Percentiles rank a stretch among this genome's conserved stretches.
These are phyloP conservation scores for Friedmanniomyces endolithicus DNA, from an alignment of 495 filamentous ascomycete genomes.

Conservation along the genomic window DNA sequence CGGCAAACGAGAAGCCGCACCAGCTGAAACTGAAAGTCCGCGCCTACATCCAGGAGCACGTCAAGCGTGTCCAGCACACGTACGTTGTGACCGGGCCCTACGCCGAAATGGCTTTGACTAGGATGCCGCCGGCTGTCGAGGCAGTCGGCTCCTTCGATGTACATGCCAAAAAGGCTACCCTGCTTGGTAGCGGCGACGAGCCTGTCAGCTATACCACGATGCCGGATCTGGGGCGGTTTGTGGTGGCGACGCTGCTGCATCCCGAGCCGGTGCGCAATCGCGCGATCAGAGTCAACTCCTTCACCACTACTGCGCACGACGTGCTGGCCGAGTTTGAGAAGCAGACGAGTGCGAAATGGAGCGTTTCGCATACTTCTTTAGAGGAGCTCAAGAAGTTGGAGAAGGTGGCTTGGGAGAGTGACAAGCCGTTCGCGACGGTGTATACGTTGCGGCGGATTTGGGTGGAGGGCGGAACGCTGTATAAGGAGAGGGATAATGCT, in stretches of 20 bases:
- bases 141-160: slow-evolving; percentile 42
- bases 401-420: slow-evolving; percentile 41
- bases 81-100: slow-evolving; percentile 61
- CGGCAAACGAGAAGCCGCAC: slow-evolving; percentile 50
- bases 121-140: slow-evolving; percentile 14
- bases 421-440: slow-evolving; percentile 38
- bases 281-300: slow-evolving; percentile 55
- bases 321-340: slow-evolving; percentile 55
- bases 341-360: slow-evolving; percentile 46
- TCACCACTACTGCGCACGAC: slow-evolving; percentile 46
- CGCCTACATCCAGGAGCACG: slow-evolving; percentile 39
- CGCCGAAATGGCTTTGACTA: slow-evolving; percentile 47
- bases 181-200: slow-evolving; percentile 44
- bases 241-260: slow-evolving; percentile 44
- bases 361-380: slow-evolving; percentile 41
- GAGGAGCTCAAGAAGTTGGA: slow-evolving; percentile 41
- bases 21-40: slow-evolving; percentile 56
- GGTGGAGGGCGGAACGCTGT: slow-evolving; percentile 57
- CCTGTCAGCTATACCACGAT: slow-evolving; percentile 51
- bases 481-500: slow-evolving; percentile 52
- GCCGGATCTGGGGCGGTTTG: slow-evolving; percentile 52
- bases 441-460: slow-evolving; percentile 54
- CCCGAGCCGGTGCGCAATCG: slow-evolving; percentile 41
- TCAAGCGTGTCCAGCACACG: slow-evolving; percentile 44
- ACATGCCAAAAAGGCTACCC: slow-evolving; percentile 39